Evolutionary conservation across 768 basidiomycete genomes (phyloP), one percentile per base, ranked within the genome.

Genomic region (Serpula lacrymans): DNA sequence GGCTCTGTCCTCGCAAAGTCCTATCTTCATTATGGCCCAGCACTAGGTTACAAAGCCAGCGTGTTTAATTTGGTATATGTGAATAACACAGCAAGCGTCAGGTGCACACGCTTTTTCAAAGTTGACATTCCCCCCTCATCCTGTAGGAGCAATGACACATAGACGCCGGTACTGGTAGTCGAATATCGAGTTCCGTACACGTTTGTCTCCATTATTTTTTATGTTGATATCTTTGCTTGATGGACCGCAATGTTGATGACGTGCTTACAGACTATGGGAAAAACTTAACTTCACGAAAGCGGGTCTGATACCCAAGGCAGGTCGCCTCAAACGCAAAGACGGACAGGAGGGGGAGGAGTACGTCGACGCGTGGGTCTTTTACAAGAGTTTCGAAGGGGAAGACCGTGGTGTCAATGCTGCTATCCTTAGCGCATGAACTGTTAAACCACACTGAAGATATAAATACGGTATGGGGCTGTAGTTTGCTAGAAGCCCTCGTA

Each of bases 1-100:
- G 93, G 92, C 13, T 63, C 66, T 29, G 67, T 77, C 6, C 75
- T 97, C 26, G 91, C 86, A 3, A 74, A 72, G 45, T 88, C 88
- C 3, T 96, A 79, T 62, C 64, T 94, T 14, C 66, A 85, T 57
- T 90, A 89, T 53, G 94, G 78, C 2, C 94, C 91, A 0, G 68
- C 64, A 26, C 65, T 93, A 17, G 90, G 88, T 24, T 86, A 86
- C 63, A 68, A 76, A 50, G 83, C 77, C 4, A 87, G 83, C 55
- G 80, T 95, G 18, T 95, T 96, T 71, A 95, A 96, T 59, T 74
- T 96, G 30, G 91, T 96, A 26, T 95, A 87, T 60, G 78, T 81
- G 18, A 89, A 84, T 58, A 96, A 95, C 64, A 53, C 64, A 31
- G 89, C 90, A 13, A 85, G 84, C 31, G 58, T 84, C 45, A 76